phyloP scores from a whole-genome alignment of 176 grass and related monocot species.

The Carex kokanica region DNA sequence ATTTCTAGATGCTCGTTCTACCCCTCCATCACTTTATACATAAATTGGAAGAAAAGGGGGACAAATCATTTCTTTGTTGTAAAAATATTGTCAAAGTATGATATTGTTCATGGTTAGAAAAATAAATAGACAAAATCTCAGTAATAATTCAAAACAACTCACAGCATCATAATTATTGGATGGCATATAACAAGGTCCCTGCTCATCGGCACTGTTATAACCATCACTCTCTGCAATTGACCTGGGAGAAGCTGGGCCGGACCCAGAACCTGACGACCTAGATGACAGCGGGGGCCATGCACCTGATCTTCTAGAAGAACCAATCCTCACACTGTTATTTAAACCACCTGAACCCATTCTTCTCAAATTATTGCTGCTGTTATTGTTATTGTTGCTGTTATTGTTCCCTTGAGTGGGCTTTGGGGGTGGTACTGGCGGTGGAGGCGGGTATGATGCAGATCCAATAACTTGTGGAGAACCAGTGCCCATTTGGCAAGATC shows the following conservation, averaged over 20 bases:
- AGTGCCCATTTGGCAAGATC: conserved; percentile 26
- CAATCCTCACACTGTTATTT: conserved; percentile 47
- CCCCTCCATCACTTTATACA: neutral
- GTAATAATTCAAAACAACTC: conserved; percentile 41
- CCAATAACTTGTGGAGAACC: conserved; percentile 41
- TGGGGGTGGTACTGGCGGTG: conserved; percentile 71
- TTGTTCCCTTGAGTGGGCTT: conserved; percentile 47
- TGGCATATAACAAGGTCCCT: conserved; percentile 55
- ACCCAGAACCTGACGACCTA: conserved; percentile 66
- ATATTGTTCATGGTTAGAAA: neutral
- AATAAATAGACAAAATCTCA: conserved; percentile 21
- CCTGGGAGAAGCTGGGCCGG: conserved; percentile 88
- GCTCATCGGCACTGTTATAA: conserved; percentile 98
- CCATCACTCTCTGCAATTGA: conserved; percentile 78
- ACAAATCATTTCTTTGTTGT: neutral
- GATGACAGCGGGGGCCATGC: conserved; percentile 51
- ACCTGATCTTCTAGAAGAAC: conserved; percentile 75
- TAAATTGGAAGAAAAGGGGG: neutral
- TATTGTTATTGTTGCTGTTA: no score
- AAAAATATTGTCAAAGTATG: neutral
- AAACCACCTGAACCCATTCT: conserved; percentile 55
- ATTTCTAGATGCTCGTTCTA: conserved; percentile 10
- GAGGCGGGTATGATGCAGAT: conserved; percentile 54
- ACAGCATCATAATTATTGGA: conserved; percentile 73
- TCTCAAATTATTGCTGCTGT: conserved; percentile 31